These are phyloP conservation scores for Setaria italica DNA, from an alignment of 202 grass and related monocot species.

Conservation along the genomic window DNA sequence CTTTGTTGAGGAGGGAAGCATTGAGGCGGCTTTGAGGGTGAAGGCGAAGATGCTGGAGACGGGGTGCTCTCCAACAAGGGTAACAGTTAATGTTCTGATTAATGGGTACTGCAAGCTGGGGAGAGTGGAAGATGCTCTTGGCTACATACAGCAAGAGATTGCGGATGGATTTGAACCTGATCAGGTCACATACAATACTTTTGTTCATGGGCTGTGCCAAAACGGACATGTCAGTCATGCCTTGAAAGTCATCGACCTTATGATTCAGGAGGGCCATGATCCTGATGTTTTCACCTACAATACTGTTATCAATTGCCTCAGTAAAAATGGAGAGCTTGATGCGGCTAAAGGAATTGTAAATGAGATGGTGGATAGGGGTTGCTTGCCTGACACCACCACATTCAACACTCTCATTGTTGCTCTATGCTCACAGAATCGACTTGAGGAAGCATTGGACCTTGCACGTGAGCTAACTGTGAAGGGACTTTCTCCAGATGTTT, in stretches of 20 bases:
- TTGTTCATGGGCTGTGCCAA: conserved; percentile 72
- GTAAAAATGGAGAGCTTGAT: conserved; percentile 67
- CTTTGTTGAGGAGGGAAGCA: conserved; percentile 78
- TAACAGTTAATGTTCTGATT: conserved; percentile 73
- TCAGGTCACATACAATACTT: conserved; percentile 65
- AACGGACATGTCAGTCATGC: conserved; percentile 66
- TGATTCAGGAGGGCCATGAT: conserved; percentile 69
- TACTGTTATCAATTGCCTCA: conserved; percentile 63
- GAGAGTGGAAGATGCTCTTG: conserved; percentile 70
- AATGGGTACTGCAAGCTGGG: conserved; percentile 80
- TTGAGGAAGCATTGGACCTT: conserved; percentile 85
- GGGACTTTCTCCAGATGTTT: conserved; percentile 75
- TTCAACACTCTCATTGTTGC: conserved; percentile 83
- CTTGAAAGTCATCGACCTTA: conserved; percentile 73
- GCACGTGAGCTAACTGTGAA: conserved; percentile 66
- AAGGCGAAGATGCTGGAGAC: conserved; percentile 66
- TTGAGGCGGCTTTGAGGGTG: conserved; percentile 72
- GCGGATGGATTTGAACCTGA: conserved; percentile 72
- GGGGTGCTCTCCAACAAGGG: conserved; percentile 56
- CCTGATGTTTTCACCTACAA: conserved; percentile 77
- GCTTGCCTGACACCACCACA: conserved; percentile 70
- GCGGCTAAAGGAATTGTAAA: conserved; percentile 66
- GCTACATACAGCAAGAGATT: conserved; percentile 64
- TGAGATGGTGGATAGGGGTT: conserved; percentile 68
- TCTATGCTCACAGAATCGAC: conserved; percentile 69